These are phyloP conservation scores for Cryptococcus jaspeensis DNA, from an alignment of 1,284 basidiomycete genomes.

Conservation along the genomic window DNA sequence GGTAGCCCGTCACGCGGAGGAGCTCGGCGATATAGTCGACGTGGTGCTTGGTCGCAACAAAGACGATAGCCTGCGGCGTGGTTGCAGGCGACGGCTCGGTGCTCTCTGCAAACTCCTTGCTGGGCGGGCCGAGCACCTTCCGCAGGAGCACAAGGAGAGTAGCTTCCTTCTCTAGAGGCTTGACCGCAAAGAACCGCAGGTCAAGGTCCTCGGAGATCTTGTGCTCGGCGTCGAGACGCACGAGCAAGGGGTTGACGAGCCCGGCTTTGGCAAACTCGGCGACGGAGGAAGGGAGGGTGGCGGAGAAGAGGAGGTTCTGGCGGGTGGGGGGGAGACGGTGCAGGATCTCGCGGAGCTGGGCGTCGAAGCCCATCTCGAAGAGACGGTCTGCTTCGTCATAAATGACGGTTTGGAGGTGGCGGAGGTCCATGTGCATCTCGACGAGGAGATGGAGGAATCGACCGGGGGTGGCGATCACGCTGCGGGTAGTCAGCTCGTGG, in stretches of 20 bases:
- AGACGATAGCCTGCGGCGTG: conserved; percentile 85
- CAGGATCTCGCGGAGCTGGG: conserved; percentile 86
- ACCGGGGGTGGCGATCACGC: conserved; percentile 95
- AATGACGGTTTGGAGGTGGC: conserved; percentile 83
- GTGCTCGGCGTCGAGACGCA: conserved; percentile 90
- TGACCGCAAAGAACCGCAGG: conserved; percentile 92
- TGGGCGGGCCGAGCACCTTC: conserved; percentile 81
- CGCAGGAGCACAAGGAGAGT: conserved; percentile 79
- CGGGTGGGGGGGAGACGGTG: conserved; percentile 79
- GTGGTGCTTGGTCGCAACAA: conserved; percentile 98
- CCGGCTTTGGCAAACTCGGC: conserved; percentile 98
- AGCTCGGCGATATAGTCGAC: conserved; percentile 90
- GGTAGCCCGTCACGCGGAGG: conserved; percentile 79
- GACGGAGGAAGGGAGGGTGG: conserved; percentile 90
- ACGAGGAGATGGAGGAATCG: conserved; percentile 92
- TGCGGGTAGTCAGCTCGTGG: conserved; percentile 42
- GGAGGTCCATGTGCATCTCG: conserved; percentile 94
- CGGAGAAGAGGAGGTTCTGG: conserved; percentile 93
- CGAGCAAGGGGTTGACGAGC: conserved; percentile 86
- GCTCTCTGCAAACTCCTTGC: conserved; percentile 49
- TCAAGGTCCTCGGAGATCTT: conserved; percentile 92
- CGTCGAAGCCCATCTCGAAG: conserved; percentile 97
- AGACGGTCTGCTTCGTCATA: conserved; percentile 98
- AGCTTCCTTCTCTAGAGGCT: conserved; percentile 92
- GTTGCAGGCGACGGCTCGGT: conserved; percentile 24